Evolutionary conservation across 306 rosid genomes (phyloP), one percentile per base, ranked within the genome.

Genomic region (Trifolium pratense): DNA sequence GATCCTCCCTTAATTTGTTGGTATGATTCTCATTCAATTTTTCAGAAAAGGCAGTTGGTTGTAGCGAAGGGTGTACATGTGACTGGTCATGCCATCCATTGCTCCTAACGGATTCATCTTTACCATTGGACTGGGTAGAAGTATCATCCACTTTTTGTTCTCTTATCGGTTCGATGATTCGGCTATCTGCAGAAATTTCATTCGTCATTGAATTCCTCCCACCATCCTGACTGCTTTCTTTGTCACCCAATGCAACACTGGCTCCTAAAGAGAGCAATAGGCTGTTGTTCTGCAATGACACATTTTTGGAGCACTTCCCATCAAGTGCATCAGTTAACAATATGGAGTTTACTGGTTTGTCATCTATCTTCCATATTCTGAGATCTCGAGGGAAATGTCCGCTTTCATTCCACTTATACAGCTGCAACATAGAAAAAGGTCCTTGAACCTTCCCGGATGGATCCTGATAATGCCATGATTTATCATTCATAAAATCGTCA

Each of bases 361-460:
- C 97, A 64, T 86, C 82, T 57, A 53, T 64, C 83, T 85, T 88
- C 99, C 99, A 95, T 81, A 95, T 77, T 85, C 84, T 85, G 76
- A 87, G 84, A 75, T 90, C 84, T 48, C 80, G 75, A 80, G 99
- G 94, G 80, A 95, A 92, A 80, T 46, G 78, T 25, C 97, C 96
- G 68, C 74, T 80, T 29, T 61, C 57, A 71, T 55, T 83, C 99
- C 99, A 95, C 77, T 87, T 90, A 58, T 79, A 85, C 79, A 95
- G 78, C 73, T 86, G 93, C 65, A 46, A 43, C 87, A 89, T 74
- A 66, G 90, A 74, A 84, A 92, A 91, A 46, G 97, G 99, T 57
- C 99, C 99, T 82, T 88, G 97, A 83, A 86, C 60, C 80, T 89
- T 92, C 78, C 97, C 97, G 78, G 84, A 36, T 16, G 96, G 96